Conservation (phyloP, 2,329 filamentous ascomycete genomes). For the Penicillium sp. region DNA sequence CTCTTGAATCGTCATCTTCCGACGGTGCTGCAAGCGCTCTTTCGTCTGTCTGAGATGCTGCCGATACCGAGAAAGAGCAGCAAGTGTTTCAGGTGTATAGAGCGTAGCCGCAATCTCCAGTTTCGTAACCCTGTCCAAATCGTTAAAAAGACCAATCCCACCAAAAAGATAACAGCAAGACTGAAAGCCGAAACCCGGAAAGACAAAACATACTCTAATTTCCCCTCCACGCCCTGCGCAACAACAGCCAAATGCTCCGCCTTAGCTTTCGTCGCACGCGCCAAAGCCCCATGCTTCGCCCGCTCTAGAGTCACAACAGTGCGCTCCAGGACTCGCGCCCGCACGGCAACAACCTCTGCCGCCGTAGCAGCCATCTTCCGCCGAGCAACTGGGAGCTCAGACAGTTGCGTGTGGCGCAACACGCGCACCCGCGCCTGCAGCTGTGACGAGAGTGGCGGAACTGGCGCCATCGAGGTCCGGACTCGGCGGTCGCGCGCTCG, state of each 20-base stretch:
- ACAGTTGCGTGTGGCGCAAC: conserved; percentile 33
- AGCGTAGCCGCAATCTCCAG: conserved; percentile 37
- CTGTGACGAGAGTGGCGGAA: conserved; percentile 26
- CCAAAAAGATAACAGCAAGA: not conserved
- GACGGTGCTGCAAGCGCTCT: conserved; percentile 31
- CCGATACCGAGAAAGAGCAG: conserved; percentile 34
- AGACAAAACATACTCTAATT: conserved; percentile 34
- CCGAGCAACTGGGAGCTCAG: conserved; percentile 33
- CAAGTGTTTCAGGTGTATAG: conserved; percentile 38
- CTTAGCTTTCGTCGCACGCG: conserved; percentile 37
- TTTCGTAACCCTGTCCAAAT: conserved; percentile 34
- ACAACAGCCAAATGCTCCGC: conserved; percentile 42
- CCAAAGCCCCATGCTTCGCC: conserved; percentile 39
- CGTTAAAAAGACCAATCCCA: not conserved
- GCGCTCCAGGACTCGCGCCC: conserved; percentile 36
- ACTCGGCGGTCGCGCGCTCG: conserved; percentile 24
- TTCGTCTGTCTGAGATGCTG: conserved; percentile 32
- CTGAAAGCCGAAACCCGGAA: not conserved
- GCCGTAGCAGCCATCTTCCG: conserved; percentile 36
- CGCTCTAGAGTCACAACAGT: conserved; percentile 42
- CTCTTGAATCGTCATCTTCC: conserved; percentile 30
- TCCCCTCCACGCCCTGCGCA: conserved; percentile 38
- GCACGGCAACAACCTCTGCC: conserved; percentile 33
- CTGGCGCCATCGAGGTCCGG: conserved; percentile 23
- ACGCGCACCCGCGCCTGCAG: conserved; percentile 27